Evolutionary conservation across 2,329 filamentous ascomycete genomes (phyloP).

Genomic region (Byssoonygena ceratinophila): DNA sequence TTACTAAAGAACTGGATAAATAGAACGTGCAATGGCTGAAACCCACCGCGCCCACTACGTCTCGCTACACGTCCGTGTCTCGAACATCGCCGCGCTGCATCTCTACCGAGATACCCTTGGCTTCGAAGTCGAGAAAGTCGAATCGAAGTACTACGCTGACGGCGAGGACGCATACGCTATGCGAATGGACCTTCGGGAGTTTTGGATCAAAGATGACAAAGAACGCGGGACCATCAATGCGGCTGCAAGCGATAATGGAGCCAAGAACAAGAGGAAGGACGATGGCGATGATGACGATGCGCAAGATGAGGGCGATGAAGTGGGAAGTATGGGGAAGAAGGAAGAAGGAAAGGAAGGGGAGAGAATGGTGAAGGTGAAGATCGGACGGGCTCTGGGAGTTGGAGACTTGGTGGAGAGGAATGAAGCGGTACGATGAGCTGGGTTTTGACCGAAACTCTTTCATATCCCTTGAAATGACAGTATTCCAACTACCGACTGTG

Average conservation of each 20-base stretch:
- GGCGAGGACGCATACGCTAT: slow-evolving; percentile 94
- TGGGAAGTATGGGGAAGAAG: slow-evolving; percentile 53
- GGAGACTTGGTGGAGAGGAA: slow-evolving; percentile 47
- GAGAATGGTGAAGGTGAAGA: slow-evolving; percentile 72
- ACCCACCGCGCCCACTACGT: slow-evolving; percentile 86
- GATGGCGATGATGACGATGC: slow-evolving; percentile 23
- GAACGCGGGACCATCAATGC: slow-evolving; percentile 39
- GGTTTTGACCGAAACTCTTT: background rate
- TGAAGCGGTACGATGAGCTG: slow-evolving; percentile 22
- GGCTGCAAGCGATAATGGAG: slow-evolving; percentile 30
- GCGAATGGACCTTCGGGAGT: slow-evolving; percentile 63
- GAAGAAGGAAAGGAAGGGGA: slow-evolving; percentile 46
- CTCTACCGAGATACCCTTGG: slow-evolving; percentile 87
- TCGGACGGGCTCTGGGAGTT: slow-evolving; percentile 69
- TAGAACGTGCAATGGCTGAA: slow-evolving; percentile 93
- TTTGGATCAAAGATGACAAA: slow-evolving; percentile 36
- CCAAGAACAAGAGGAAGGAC: slow-evolving; percentile 21
- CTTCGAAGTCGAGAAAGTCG: slow-evolving; percentile 67
- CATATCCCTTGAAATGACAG: background rate
- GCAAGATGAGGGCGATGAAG: slow-evolving; percentile 59
- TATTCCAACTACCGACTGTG: background rate
- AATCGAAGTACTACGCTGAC: slow-evolving; percentile 63
- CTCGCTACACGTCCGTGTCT: slow-evolving; percentile 87
- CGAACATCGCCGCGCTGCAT: slow-evolving; percentile 80
- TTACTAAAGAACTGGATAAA: slow-evolving; percentile 8